phyloP scores from a whole-genome alignment of 371 early-diverging fungal species.

The Apophysomyces elegans region DNA sequence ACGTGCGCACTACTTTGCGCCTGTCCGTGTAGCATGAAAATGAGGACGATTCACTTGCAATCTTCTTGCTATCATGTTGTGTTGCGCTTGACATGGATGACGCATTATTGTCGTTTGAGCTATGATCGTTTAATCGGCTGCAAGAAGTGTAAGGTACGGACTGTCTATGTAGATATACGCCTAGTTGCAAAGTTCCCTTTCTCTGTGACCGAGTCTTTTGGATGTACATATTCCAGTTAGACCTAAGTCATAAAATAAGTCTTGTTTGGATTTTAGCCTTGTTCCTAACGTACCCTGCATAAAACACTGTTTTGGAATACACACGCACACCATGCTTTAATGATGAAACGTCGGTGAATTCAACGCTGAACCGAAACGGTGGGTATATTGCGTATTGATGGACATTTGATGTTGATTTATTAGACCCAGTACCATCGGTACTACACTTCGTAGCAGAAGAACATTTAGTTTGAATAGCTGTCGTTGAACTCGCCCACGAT shows the following conservation, averaged over 20 bases:
- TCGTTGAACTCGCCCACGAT: constrained; percentile 29
- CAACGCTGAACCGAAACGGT: constrained; percentile 64
- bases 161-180: constrained; percentile 60
- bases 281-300: constrained; percentile 52
- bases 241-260: constrained; percentile 36
- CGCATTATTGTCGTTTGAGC: constrained; percentile 4
- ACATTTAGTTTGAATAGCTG: constrained; percentile 12
- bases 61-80: constrained; percentile 1
- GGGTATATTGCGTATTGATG: constrained; percentile 48
- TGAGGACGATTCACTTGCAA: constrained; percentile 21
- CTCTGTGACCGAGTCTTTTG: constrained; percentile 51
- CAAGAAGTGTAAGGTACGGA: constrained; percentile 40
- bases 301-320: constrained; percentile 56
- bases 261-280: neutral
- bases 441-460: neutral
- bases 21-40: constrained; percentile 52
- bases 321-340: constrained; percentile 46
- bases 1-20: constrained; percentile 51
- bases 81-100: neutral
- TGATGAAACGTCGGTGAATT: constrained; percentile 43
- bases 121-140: constrained; percentile 16
- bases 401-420: constrained; percentile 4
- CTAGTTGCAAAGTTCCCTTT: constrained; percentile 45
- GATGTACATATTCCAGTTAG: constrained; percentile 65
- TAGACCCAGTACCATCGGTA: constrained; percentile 1